Evolutionary conservation across 2,329 filamentous ascomycete genomes (phyloP).

Genomic region (Nakataea oryzae): DNA sequence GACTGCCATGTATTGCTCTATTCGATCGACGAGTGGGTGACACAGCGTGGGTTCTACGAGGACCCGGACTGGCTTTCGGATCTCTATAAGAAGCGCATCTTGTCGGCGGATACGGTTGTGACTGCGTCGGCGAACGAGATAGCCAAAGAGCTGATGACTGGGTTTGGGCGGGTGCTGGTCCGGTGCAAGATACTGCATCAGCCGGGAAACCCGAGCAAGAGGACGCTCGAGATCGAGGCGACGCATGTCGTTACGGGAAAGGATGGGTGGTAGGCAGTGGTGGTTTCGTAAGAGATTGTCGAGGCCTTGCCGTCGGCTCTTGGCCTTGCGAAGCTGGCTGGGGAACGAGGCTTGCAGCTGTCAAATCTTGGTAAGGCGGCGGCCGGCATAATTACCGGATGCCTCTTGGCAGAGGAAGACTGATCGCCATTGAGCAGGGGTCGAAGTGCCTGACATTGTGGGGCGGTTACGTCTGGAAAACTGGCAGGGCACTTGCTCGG

Average conservation of each 20-base stretch:
- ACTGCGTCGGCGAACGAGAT: not conserved
- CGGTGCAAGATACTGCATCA: not conserved
- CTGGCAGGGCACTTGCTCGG: not conserved
- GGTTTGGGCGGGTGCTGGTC: not conserved
- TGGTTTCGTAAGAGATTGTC: too few relatives aligned
- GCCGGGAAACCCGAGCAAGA: not conserved
- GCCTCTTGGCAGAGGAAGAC: not conserved
- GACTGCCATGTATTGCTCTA: not conserved
- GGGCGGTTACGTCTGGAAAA: not conserved
- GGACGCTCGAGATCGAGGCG: not conserved
- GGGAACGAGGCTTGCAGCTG: too few relatives aligned
- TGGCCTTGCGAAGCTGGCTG: too few relatives aligned
- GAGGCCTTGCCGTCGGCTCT: too few relatives aligned
- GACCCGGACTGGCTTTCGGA: not conserved
- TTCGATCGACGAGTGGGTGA: not conserved
- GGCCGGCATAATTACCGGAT: too few relatives aligned
- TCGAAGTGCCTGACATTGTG: too few relatives aligned
- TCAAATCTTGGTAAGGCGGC: too few relatives aligned
- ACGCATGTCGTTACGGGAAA: not conserved
- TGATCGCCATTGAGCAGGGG: not conserved
- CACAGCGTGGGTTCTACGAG: not conserved
- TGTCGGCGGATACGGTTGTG: not conserved
- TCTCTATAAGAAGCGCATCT: not conserved
- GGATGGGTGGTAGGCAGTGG: too few relatives aligned
- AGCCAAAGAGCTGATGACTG: not conserved